Conservation (phyloP, 306 rosid genomes). For the Purshia tridentata region DNA sequence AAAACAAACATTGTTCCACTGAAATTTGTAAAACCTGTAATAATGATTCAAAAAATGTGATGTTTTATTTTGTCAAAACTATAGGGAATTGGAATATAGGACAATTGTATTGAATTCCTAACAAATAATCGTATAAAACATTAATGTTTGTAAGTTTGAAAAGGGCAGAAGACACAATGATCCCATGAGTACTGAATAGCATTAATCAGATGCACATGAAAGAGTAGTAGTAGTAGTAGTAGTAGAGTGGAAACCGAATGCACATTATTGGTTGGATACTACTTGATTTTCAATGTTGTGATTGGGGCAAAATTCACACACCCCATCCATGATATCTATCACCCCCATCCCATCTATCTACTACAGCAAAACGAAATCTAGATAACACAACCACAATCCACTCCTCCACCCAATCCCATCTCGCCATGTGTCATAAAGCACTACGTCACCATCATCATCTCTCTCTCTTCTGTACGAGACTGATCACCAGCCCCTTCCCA, state of each 20-base stretch:
- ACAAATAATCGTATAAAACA: too few relatives aligned
- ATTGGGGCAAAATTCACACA: neutral
- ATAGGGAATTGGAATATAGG: too few relatives aligned
- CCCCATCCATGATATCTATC: slow-evolving; percentile 19
- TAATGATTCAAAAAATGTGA: too few relatives aligned
- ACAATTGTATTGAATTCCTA: too few relatives aligned
- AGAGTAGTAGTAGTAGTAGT: neutral
- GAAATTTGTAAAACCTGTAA: too few relatives aligned
- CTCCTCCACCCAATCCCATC: slow-evolving; percentile 15
- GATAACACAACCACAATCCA: slow-evolving; percentile 77
- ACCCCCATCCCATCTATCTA: slow-evolving; percentile 24
- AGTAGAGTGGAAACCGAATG: too few relatives aligned
- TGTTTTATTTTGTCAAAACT: too few relatives aligned
- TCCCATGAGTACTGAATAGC: slow-evolving; percentile 5
- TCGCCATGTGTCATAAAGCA: slow-evolving; percentile 41
- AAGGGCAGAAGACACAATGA: neutral
- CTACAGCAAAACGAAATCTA: slow-evolving; percentile 55
- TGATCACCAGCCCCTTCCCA: neutral
- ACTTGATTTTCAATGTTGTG: neutral
- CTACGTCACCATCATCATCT: slow-evolving; percentile 46
- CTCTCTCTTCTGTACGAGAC: neutral
- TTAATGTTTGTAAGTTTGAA: neutral
- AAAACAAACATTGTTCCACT: too few relatives aligned
- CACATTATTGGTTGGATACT: too few relatives aligned
- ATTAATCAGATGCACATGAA: slow-evolving; percentile 20